Evolutionary conservation across 176 grass and related monocot species (phyloP), one percentile per base, ranked within the genome.

Genomic region (Coix lacrymajobi): DNA sequence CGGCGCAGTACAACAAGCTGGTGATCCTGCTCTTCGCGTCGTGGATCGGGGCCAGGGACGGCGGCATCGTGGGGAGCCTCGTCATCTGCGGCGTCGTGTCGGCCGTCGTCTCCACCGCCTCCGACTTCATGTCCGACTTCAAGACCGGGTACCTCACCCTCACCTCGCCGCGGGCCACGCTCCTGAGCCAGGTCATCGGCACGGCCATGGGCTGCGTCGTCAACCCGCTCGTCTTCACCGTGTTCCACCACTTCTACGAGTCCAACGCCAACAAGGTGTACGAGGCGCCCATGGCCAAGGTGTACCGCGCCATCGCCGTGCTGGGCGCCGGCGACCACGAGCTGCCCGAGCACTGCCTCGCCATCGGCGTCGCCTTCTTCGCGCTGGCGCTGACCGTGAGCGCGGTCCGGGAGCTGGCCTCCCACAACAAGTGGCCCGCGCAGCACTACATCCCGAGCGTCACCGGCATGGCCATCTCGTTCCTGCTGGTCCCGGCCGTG

Each of bases 71-170:
- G 31, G 94, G 86, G 29, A 88, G 91, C 45, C 91, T 97, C 10
- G 88, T 90, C 54, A 73, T 88, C 31, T 97, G 88, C 66, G 91
- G 88, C 70, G 40, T 97, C n/a, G 92, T 93, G 46, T 83, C 87
- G 26, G 73, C 88, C 76, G 60, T 93, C 19, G 88, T 91, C 11
- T 97, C 94, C 66, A 91, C 91, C 1, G 89, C 89, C 19, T 93
- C 89, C 46, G 89, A 97, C 83, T 71, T 91, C 73, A 93, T 86
- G 75, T 92, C 90, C 8, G 87, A 97, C 73, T 93, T 93, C 91
- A 93, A 97, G 84, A 93, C 89, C 3, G 84, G 89, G 11, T 93
- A 97, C 71, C 85, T 97, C 69, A 97, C 91, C 22, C 83, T 97
- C 30, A 90, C 94, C 49, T 97, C 94, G 7, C 91, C 86, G 5